Evolutionary conservation across 441 rosid genomes (phyloP), one percentile per base, ranked within the genome.

Genomic region (Geranium incanum): DNA sequence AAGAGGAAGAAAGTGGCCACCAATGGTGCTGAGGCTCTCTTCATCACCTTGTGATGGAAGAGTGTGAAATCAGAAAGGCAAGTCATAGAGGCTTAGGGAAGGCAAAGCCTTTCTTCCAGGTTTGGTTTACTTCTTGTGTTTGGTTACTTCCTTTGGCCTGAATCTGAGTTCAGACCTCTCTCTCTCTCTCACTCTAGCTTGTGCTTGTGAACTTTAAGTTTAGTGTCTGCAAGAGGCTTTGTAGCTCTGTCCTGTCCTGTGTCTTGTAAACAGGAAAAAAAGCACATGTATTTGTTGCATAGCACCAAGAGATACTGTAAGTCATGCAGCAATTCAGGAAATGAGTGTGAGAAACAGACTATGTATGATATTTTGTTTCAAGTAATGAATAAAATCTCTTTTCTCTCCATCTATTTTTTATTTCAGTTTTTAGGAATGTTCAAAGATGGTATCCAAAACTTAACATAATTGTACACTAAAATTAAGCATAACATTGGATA

Each of bases 51-150:
- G 62, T 60, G 36, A 18, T 55, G 62, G 15, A 16, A 55, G 69
- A 63, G 71, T 71, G 63, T 77, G 15, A 15, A 55, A 55, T 6
- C 48, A 72, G 82, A 76, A 72, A 68, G 94, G 94, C 89, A 87
- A 87, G 89, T 90, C 94, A 85, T 63, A 71, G 70, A 81, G 91
- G 95, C 92, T 83, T 83, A 90, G 89, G 96, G 96, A 88, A 90
- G 93, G 93, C 76, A 67, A 86, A 75, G 89, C 93, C 93, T 88
- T 87, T 87, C 92, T 87, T 85, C 89, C 63, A 75, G 84, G 73
- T 84, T 75, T 66, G 71, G 52, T 45, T 78, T 68, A 12, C 62
- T 41, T 74, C 12, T 37, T 23, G 21, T 59, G 38, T 65, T 68
- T 37, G 15, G 13, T 71, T 60, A 52, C 39, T 59, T 1, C 21